These are phyloP conservation scores for Gynostemma pentaphyllum DNA, from an alignment of 306 rosid species.

Conservation along the genomic window DNA sequence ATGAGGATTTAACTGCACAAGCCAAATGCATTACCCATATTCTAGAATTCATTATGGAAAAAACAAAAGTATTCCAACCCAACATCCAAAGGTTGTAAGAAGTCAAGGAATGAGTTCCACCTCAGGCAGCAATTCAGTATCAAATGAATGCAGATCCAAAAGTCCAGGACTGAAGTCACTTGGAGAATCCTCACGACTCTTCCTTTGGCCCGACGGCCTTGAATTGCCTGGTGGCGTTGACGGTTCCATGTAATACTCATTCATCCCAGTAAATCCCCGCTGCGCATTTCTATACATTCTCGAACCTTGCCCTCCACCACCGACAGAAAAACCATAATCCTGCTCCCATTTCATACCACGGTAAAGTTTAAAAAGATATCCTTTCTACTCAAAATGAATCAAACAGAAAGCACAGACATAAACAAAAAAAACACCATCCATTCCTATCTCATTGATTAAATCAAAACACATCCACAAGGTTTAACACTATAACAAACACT, in stretches of 20 bases:
- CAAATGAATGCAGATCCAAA: slow-evolving; percentile 89
- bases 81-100: background rate
- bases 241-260: slow-evolving; percentile 68
- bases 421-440: background rate
- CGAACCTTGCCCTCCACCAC: slow-evolving; percentile 58
- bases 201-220: slow-evolving; percentile 31
- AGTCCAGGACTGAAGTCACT: slow-evolving; percentile 91
- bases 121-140: slow-evolving; percentile 91
- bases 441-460: background rate
- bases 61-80: slow-evolving; percentile 1
- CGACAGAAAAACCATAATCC: slow-evolving; percentile 60
- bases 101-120: slow-evolving; percentile 23
- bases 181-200: slow-evolving; percentile 55
- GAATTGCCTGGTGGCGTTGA: slow-evolving; percentile 62
- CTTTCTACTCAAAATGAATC: background rate
- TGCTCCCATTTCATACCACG: slow-evolving; percentile 36
- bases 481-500: background rate
- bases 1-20: background rate
- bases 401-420: background rate
- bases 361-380: background rate
- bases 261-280: slow-evolving; percentile 47
- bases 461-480: background rate
- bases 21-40: background rate
- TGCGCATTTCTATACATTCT: slow-evolving; percentile 66
- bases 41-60: background rate